Percentiles rank a stretch among this genome's conserved stretches.
These are phyloP conservation scores for Diaporthe sp. DNA, from an alignment of 2,329 filamentous ascomycete genomes.

Conservation along the genomic window DNA sequence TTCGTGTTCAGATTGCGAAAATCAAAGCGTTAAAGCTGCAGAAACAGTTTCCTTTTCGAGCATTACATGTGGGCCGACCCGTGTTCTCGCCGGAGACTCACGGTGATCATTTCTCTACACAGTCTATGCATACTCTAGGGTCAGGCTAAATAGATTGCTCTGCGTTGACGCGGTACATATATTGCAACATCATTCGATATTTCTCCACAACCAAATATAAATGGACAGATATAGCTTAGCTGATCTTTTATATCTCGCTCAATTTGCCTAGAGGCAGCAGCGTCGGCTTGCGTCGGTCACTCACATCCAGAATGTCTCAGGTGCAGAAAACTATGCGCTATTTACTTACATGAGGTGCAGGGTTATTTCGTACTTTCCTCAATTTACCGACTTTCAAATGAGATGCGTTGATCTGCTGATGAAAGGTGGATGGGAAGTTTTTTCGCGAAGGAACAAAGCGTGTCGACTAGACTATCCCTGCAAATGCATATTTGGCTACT, in stretches of 20 bases:
- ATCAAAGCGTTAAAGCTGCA: not conserved
- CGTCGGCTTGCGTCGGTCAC: not conserved
- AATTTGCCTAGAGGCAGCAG: not conserved
- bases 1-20: not conserved
- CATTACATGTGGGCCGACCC: not conserved
- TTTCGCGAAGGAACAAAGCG: too few relatives aligned
- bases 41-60: not conserved
- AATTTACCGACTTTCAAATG: too few relatives aligned
- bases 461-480: too few relatives aligned
- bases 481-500: too few relatives aligned
- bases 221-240: not conserved
- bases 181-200: not conserved
- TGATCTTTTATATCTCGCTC: not conserved
- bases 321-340: not conserved
- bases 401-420: too few relatives aligned
- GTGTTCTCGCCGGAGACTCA: not conserved
- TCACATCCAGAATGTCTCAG: not conserved
- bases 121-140: not conserved
- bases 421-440: too few relatives aligned
- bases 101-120: conserved; percentile 12
- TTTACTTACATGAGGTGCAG: not conserved
- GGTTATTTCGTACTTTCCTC: too few relatives aligned
- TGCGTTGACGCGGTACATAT: not conserved
- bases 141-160: not conserved
- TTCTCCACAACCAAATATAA: not conserved